These are phyloP conservation scores for Fusarium verrucosum DNA, from an alignment of 2,329 filamentous ascomycete genomes.

Conservation along the genomic window DNA sequence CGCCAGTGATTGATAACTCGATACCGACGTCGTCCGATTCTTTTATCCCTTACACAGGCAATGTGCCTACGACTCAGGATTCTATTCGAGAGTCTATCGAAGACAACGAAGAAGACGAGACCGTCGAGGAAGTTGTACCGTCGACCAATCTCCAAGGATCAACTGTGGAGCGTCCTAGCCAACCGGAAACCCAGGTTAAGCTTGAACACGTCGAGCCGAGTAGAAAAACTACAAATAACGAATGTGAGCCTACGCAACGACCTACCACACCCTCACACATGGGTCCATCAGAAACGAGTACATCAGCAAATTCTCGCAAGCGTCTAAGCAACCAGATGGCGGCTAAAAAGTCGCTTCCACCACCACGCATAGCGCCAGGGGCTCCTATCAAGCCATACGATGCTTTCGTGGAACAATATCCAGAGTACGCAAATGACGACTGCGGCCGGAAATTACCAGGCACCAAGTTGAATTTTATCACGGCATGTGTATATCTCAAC, in stretches of 20 bases:
- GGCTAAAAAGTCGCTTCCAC: not conserved
- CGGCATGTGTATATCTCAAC: slow-evolving; percentile 56
- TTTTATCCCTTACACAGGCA: slow-evolving; percentile 42
- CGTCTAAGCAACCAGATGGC: not conserved
- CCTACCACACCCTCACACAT: not conserved
- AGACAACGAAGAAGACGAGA: slow-evolving; percentile 25
- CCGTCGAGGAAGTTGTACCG: slow-evolving; percentile 18
- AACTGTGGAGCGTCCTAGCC: not conserved
- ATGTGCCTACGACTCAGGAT: slow-evolving; percentile 32
- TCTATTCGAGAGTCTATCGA: slow-evolving; percentile 39
- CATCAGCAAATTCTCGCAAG: not conserved
- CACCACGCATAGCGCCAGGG: slow-evolving; percentile 14
- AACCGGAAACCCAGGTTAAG: not conserved
- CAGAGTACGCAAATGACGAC: slow-evolving; percentile 54
- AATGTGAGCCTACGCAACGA: not conserved
- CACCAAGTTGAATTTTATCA: slow-evolving; percentile 54
- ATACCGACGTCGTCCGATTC: slow-evolving; percentile 45
- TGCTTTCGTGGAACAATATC: slow-evolving; percentile 55
- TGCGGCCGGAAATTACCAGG: slow-evolving; percentile 41
- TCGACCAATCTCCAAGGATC: slow-evolving; percentile 14
- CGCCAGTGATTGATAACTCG: slow-evolving; percentile 38
- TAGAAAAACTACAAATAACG: not conserved
- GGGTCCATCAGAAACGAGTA: not conserved
- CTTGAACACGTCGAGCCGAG: not conserved
- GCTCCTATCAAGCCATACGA: slow-evolving; percentile 46